Evolutionary conservation across 352 stramenopile genomes (phyloP).

Genomic region (Phytophthora podocarpi): DNA sequence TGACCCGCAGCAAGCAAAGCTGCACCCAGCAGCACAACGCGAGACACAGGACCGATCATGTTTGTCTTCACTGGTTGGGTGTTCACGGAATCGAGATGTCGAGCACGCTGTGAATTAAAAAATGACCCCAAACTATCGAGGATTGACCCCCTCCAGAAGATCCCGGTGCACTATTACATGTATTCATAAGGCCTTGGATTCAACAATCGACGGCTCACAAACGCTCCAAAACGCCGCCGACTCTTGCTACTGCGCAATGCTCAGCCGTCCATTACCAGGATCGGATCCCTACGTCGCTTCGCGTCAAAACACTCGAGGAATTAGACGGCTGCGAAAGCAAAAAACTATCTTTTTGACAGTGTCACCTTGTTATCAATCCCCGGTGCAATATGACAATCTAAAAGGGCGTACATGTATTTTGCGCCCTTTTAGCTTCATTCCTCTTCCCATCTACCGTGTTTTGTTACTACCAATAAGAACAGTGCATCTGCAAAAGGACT

Average conservation of each 20-base stretch:
- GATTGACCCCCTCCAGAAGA: constrained; percentile 6
- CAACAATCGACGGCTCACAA: constrained; percentile 18
- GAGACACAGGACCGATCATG: constrained; percentile 23
- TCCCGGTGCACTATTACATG: no score
- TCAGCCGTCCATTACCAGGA: constrained; percentile 28
- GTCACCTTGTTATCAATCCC: no score
- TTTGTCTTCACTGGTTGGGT: neutral
- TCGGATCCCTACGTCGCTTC: constrained; percentile 26
- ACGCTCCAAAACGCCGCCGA: constrained; percentile 9
- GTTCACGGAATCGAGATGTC: constrained; percentile 4
- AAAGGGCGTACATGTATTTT: no score
- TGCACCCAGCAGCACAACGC: constrained; percentile 28
- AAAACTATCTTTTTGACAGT: no score
- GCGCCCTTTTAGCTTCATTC: no score
- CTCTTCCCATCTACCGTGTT: no score
- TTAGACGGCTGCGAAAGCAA: no score
- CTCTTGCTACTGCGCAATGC: constrained; percentile 2
- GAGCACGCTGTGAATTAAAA: constrained; percentile 3
- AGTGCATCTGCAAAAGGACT: no score
- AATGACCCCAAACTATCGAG: neutral
- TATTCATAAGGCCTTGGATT: neutral
- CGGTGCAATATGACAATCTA: no score
- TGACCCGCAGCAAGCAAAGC: constrained; percentile 21
- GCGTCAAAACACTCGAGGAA: no score
- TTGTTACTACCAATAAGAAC: no score